Evolutionary conservation across 1,284 basidiomycete species (phyloP), one percentile per base, ranked within the genome.

Genomic region (Pseudozyma flocculosa): DNA sequence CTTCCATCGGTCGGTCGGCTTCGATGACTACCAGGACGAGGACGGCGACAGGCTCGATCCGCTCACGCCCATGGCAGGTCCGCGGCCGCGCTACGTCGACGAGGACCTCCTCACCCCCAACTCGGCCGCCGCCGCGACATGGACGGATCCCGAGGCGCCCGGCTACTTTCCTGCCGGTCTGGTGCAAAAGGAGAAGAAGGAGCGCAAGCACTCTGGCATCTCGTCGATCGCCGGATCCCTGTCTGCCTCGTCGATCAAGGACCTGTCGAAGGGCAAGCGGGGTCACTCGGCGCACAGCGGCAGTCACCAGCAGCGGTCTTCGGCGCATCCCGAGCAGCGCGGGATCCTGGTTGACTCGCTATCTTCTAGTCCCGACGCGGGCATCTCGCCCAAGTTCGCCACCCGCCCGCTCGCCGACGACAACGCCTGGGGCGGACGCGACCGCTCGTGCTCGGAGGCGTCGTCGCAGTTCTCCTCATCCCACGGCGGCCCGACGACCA

Each of bases 51-150:
- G 50, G 15, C 32, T 42, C n/a, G 48, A 51, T 14, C 43, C 51
- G 2, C 43, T 50, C 14, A 58, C 61, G 7, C 52, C 52, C 8
- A 34, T 34, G 32, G 7, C 8, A 13, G 4, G 4, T 4, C 15
- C 32, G 32, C 9, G 32, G 15, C 32, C 32, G 3, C 9, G 4
- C 32, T 9, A 11, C 32, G 11, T 26, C 17, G 8, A 43, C 23
- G 41, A 43, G 17, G 11, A 8, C 10, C 15, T 43, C 8, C 22
- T 61, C 40, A 61, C 63, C 1, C 63, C 63, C 15, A 47, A 52
- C 23, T 54, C 58, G n/a, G 63, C 63, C 3, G 63, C 63, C 0
- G 63, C 63, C 8, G 63, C 63, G 0, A 66, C 63, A 2, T 66
- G 63, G 63, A 58, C 52, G 9, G 63, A 66, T 21, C 54, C 63